These are phyloP conservation scores for Coffea canephora DNA, from an alignment of 257 asterid genomes.

Conservation along the genomic window DNA sequence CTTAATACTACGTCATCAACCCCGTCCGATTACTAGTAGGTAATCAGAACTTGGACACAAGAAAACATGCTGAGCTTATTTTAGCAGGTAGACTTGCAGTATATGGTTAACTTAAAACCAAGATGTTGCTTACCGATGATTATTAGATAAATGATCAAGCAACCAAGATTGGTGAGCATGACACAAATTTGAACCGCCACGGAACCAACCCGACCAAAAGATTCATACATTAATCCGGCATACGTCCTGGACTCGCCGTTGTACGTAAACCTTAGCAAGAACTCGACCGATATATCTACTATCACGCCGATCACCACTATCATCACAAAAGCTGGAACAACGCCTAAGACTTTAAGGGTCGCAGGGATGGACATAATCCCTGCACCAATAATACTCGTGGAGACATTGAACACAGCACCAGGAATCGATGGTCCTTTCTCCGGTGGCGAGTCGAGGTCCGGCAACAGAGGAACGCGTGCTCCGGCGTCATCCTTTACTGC, in stretches of 20 bases:
- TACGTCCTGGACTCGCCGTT: constrained; percentile 76
- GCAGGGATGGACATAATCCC: constrained; percentile 99
- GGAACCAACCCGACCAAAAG: constrained; percentile 71
- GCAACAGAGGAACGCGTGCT: constrained; percentile 57
- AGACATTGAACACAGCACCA: constrained; percentile 84
- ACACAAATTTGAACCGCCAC: constrained; percentile 72
- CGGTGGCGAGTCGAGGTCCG: constrained; percentile 19
- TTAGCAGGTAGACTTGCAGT: not conserved
- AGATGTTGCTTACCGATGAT: constrained; percentile 55
- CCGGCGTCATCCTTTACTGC: constrained; percentile 34
- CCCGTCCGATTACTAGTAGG: no score
- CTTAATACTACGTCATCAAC: not conserved
- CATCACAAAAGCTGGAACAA: constrained; percentile 68
- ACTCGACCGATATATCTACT: constrained; percentile 83
- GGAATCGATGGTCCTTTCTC: constrained; percentile 39
- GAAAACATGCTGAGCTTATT: no score
- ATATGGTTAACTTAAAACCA: no score
- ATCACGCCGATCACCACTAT: constrained; percentile 51
- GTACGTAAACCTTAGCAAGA: constrained; percentile 77
- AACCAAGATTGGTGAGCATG: constrained; percentile 81
- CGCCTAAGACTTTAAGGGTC: constrained; percentile 81
- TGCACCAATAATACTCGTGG: constrained; percentile 92
- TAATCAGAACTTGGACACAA: not conserved
- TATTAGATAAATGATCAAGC: constrained; percentile 84
- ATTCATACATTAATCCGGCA: constrained; percentile 85